phyloP scores from a whole-genome alignment of 2,329 filamentous ascomycete species.

The Nigrograna mackinnonii region DNA sequence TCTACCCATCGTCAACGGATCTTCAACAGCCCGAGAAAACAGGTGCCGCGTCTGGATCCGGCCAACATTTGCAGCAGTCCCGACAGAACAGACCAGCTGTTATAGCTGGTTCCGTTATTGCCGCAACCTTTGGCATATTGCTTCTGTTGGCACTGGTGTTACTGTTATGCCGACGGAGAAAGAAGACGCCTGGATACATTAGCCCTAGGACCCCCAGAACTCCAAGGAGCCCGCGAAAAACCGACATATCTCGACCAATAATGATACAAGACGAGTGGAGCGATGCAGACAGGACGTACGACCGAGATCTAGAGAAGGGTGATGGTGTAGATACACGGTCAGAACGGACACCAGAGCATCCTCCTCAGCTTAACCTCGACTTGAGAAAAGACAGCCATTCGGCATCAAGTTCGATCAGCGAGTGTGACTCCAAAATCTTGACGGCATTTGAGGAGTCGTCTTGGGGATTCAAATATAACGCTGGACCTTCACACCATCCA shows the following conservation, averaged over 20 bases:
- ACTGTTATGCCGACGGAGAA: slow-evolving; percentile 25
- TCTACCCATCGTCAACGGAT: neutral
- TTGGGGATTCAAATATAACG: slow-evolving; percentile 36
- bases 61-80: slow-evolving; percentile 4
- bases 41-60: neutral
- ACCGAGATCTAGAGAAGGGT: slow-evolving; percentile 44
- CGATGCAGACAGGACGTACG: slow-evolving; percentile 19
- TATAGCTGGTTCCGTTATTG: slow-evolving; percentile 35
- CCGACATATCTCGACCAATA: slow-evolving; percentile 47
- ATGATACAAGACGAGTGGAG: slow-evolving; percentile 29
- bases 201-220: slow-evolving; percentile 19
- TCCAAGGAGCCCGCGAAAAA: slow-evolving; percentile 32
- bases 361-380: slow-evolving; percentile 43
- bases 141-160: slow-evolving; percentile 25
- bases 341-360: slow-evolving; percentile 31
- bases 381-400: slow-evolving; percentile 35
- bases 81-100: slow-evolving; percentile 18
- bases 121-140: slow-evolving; percentile 29
- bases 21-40: neutral
- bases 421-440: slow-evolving; percentile 41
- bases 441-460: slow-evolving; percentile 43
- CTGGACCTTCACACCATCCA: slow-evolving; percentile 41
- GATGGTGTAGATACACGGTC: slow-evolving; percentile 19
- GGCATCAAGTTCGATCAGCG: slow-evolving; percentile 42
- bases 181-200: slow-evolving; percentile 19